phyloP scores from a whole-genome alignment of 2,329 filamentous ascomycete species.

The Cladophialophora psammophila region DNA sequence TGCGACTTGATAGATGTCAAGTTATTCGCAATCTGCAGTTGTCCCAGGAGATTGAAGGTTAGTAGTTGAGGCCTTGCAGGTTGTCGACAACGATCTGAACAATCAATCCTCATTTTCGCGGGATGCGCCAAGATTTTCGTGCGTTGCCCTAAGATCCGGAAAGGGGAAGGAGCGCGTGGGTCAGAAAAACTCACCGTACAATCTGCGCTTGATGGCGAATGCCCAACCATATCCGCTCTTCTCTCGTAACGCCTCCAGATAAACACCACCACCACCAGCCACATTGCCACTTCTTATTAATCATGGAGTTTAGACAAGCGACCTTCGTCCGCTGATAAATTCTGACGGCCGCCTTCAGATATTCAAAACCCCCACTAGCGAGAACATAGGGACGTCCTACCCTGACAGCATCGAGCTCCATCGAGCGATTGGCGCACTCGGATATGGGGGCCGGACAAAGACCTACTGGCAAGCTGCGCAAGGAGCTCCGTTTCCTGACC shows the following conservation, averaged over 20 bases:
- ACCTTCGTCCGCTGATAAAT: neutral
- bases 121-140: constrained; percentile 32
- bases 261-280: neutral
- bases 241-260: neutral
- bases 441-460: neutral
- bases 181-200: neutral
- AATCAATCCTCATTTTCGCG: constrained; percentile 16
- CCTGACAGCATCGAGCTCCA: neutral
- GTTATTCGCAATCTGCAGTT: constrained; percentile 26
- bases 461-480: neutral
- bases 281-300: neutral
- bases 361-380: neutral
- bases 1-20: constrained; percentile 45
- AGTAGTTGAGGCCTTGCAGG: constrained; percentile 20
- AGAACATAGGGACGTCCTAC: neutral
- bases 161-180: constrained; percentile 7
- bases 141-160: constrained; percentile 27
- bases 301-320: neutral
- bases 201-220: neutral
- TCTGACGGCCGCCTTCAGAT: neutral
- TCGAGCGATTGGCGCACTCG: neutral
- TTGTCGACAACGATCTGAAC: constrained; percentile 10
- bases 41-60: constrained; percentile 33
- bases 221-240: neutral
- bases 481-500: neutral